phyloP scores from a whole-genome alignment of 305 asterid genomes.

The Fraxinus baroniana region DNA sequence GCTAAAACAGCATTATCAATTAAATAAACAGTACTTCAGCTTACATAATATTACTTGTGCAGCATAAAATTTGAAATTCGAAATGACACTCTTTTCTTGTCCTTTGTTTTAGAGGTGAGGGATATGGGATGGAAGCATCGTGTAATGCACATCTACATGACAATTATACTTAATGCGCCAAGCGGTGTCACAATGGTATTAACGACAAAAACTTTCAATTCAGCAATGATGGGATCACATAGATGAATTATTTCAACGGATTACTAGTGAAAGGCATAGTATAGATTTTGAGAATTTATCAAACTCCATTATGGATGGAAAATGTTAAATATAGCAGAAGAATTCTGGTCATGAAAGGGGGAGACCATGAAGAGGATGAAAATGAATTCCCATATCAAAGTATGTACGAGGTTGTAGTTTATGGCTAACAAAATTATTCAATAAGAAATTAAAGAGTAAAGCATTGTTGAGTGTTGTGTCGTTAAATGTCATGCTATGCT shows the following conservation, averaged over 20 bases:
- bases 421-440: neutral
- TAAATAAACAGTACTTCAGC: neutral
- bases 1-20: constrained; percentile 78
- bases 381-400: neutral
- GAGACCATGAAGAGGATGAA: neutral
- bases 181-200: constrained; percentile 20
- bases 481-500: neutral
- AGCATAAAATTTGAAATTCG: neutral
- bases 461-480: neutral
- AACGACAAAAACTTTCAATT: neutral
- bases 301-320: neutral
- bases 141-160: constrained; percentile 46
- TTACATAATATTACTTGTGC: neutral
- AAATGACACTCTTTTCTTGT: neutral
- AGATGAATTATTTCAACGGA: neutral
- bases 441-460: neutral
- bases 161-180: constrained; percentile 55
- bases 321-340: neutral
- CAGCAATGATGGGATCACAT: neutral
- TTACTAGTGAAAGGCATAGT: neutral
- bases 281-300: neutral
- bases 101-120: neutral
- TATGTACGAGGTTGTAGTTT: neutral
- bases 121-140: neutral
- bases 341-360: neutral